Conservation (phyloP, 1,284 basidiomycete species). For the Pholiota adiposa region DNA sequence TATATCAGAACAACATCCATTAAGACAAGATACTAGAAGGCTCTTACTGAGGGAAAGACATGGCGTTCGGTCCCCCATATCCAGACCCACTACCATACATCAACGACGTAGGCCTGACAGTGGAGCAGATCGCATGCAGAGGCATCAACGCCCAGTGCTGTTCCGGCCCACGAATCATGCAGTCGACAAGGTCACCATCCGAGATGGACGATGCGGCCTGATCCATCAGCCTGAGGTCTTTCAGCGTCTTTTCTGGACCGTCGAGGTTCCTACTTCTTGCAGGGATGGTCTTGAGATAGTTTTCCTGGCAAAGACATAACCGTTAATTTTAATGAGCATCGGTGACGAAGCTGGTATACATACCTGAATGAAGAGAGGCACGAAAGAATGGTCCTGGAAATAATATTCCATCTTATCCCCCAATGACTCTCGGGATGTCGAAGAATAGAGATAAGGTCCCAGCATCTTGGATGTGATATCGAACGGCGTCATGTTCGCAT, state of each 20-base stretch:
- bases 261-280: constrained; percentile 57
- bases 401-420: constrained; percentile 95
- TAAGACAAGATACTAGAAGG: not conserved
- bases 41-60: constrained; percentile 82
- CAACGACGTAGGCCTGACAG: constrained; percentile 83
- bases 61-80: constrained; percentile 69
- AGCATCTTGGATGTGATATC: constrained; percentile 86
- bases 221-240: constrained; percentile 83
- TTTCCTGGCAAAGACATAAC: constrained; percentile 64
- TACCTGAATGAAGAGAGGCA: constrained; percentile 95
- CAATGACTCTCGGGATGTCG: constrained; percentile 81
- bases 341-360: constrained; percentile 8
- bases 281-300: constrained; percentile 87
- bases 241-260: constrained; percentile 70
- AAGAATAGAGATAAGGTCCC: constrained; percentile 88
- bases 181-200: constrained; percentile 94
- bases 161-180: constrained; percentile 93
- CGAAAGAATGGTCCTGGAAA: constrained; percentile 94
- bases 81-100: constrained; percentile 76
- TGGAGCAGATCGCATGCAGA: constrained; percentile 88
- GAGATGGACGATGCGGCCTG: constrained; percentile 91
- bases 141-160: constrained; percentile 98
- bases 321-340: not conserved
- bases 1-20: not conserved
- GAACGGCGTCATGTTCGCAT: constrained; percentile 90